Evolutionary conservation across 2,329 filamentous ascomycete species (phyloP), one percentile per base, ranked within the genome.

Genomic region (Colletotrichum karsti): DNA sequence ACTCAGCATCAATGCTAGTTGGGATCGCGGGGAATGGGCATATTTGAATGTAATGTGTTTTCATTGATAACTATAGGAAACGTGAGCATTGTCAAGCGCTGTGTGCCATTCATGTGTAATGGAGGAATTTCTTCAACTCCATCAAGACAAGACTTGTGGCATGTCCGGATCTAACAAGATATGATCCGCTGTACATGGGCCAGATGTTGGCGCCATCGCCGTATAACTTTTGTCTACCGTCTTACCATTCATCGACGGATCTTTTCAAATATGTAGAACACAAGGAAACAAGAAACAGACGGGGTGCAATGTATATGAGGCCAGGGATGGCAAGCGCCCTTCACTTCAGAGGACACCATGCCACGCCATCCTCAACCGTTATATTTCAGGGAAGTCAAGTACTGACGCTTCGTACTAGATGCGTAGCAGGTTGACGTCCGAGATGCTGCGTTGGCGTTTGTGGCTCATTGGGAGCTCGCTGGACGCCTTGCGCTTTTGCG

Each of bases 401-500:
- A 69, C 15, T 60, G 37, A 39, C 5, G 39, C 60, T 57, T 44
- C 30, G 24, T 24, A 26, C 81, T 76, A 86, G 66, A 86, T 78
- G 54, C 77, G 80, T 70, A 87, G 77, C 51, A 81, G 74, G 70
- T 84, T 83, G 58, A 89, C 83, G 71, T 90, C 87, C 22, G 87
- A 87, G 69, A 89, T 86, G 77, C 87, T 90, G 74, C 87, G 80
- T 71, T 89, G 86, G 54, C 85, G 82, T 78, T 90, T 90, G 77
- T 89, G 87, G 42, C 77, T 76, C 18, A 76, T 72, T 30, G 73
- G 73, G 15, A 77, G 76, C 48, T 86, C 84, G 18, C 76, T 77
- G 3, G 85, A 82, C 28, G 86, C 85, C 77, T 89, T 90, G 69
- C 87, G 84, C 78, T 89, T 90, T 60, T 85, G 81, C 28, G 84